These are phyloP conservation scores for Hanseniaspora guilliermondii DNA, from an alignment of 805 yeast species.

Conservation along the genomic window DNA sequence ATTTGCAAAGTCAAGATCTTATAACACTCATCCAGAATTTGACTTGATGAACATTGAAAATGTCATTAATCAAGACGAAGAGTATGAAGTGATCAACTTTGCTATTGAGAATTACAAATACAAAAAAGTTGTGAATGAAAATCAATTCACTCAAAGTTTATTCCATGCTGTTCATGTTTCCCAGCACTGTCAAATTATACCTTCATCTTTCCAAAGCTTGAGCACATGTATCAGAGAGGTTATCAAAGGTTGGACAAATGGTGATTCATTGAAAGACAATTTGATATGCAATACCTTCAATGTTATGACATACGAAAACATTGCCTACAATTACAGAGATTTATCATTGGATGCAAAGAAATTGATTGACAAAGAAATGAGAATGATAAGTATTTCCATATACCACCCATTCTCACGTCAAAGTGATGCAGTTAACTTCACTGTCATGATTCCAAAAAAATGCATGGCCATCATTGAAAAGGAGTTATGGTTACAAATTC, in stretches of 20 bases:
- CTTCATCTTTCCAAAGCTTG: not conserved
- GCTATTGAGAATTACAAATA: not conserved
- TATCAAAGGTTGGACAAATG: not conserved
- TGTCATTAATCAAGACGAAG: not conserved
- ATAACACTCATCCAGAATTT: not conserved
- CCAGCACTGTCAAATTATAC: not conserved
- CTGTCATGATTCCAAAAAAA: not conserved
- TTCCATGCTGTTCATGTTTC: not conserved
- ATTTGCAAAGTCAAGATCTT: not conserved
- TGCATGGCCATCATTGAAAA: not conserved
- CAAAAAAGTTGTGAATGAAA: not conserved
- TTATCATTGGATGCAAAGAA: not conserved
- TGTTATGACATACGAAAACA: not conserved
- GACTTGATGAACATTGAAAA: conserved; percentile 1
- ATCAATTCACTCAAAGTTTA: not conserved
- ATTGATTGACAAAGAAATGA: not conserved
- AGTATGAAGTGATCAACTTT: not conserved
- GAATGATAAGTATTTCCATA: not conserved
- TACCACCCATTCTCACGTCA: conserved; percentile 2
- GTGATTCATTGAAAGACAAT: not conserved
- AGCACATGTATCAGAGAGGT: not conserved
- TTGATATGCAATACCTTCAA: not conserved
- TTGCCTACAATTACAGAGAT: not conserved
- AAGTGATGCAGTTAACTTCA: not conserved
- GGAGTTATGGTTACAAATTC: not conserved